Base-by-base conservation (phyloP, 2,329 filamentous ascomycete species). In the Gaeumannomyces tritici region DNA sequence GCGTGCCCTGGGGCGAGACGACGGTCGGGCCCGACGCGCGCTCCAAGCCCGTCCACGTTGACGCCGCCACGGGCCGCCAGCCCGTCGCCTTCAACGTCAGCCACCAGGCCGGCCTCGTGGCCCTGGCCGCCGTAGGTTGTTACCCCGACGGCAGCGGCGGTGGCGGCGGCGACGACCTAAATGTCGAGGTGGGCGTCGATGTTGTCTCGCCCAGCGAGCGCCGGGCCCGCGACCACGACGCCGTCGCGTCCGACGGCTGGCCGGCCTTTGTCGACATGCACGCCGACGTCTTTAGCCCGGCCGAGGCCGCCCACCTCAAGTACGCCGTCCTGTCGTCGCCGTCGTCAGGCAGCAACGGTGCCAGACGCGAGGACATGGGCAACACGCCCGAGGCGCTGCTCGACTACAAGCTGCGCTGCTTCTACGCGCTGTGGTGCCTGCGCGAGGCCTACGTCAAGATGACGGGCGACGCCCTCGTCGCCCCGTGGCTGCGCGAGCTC, bases 371-470 rank as follows among this genome's bases (percentile, higher is more conserved):
- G 35, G 68, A 71, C n/a, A 27, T 21, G 33, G n/a, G 26, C 11
- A n/a, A 5, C 21, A 56, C 11, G 69, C 74, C 68, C 15, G 70
- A 74, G 13, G 70, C 71, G 26, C 68, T 84, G n/a, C 75, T 83
- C 24, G 86, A 89, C 64, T 80, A 76, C 27, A 87, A 86, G 70
- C 76, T 93, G 31, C 80, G 88, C 6, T 80, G 83, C 61, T 93
- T 93, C 71, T 93, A 92, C 71, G 83, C 88, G 1, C 83, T 89
- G 64, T 93, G 89, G 87, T 90, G 88, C 72, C 81, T 91, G 72
- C 86, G 90, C 68, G 90, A 93, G 75, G 87, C 89, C 0, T 93
- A 90, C 71, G 86, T 93, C 73, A 93, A 93, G 81, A 86, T 93
- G 76, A 89, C 89, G 33, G 90, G 90, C 29, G 89, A 93, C 69